A percentile compares a stretch with the other conserved stretches of the same genome.
Evolutionary conservation across 306 rosid species (phyloP).

Genomic region (Ochetophila trinervis): DNA sequence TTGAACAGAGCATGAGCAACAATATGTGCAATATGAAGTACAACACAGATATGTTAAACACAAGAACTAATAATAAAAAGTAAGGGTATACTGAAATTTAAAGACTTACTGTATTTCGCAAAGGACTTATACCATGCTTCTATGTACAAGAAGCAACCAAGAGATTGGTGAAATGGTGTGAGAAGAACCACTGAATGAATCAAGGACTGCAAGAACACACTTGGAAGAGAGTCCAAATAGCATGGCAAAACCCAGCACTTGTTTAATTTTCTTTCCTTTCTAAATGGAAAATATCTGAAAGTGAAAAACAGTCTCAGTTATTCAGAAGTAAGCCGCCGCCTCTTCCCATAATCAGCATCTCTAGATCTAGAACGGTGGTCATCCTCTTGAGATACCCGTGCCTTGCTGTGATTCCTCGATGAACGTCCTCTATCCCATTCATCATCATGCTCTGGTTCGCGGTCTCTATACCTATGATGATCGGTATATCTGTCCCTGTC

Average conservation of each 20-base stretch:
- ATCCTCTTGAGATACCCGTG: constrained; percentile 67
- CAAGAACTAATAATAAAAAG: background rate
- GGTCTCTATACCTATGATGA: constrained; percentile 85
- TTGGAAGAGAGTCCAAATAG: constrained; percentile 38
- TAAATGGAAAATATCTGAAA: constrained; percentile 22
- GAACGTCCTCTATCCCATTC: constrained; percentile 89
- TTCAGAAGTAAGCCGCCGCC: constrained; percentile 84
- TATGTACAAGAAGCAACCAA: constrained; percentile 29
- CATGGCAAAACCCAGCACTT: constrained; percentile 34
- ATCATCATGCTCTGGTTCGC: constrained; percentile 71
- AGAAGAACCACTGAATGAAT: constrained; percentile 43
- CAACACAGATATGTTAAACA: background rate
- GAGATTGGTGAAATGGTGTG: constrained; percentile 30
- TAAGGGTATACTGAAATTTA: constrained; percentile 5
- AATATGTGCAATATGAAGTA: constrained; percentile 1
- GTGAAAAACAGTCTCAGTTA: constrained; percentile 36
- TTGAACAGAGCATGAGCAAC: background rate
- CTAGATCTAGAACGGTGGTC: constrained; percentile 81
- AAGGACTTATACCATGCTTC: constrained; percentile 39
- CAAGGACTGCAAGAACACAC: constrained; percentile 38
- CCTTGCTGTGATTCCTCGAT: constrained; percentile 75
- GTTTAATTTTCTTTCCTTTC: constrained; percentile 32
- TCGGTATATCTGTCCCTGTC: constrained; percentile 79
- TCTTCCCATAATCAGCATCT: constrained; percentile 95
- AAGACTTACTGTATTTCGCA: constrained; percentile 42